These are phyloP conservation scores for Micractinium sp. DNA, from an alignment of 139 green algal genomes.

Conservation along the genomic window DNA sequence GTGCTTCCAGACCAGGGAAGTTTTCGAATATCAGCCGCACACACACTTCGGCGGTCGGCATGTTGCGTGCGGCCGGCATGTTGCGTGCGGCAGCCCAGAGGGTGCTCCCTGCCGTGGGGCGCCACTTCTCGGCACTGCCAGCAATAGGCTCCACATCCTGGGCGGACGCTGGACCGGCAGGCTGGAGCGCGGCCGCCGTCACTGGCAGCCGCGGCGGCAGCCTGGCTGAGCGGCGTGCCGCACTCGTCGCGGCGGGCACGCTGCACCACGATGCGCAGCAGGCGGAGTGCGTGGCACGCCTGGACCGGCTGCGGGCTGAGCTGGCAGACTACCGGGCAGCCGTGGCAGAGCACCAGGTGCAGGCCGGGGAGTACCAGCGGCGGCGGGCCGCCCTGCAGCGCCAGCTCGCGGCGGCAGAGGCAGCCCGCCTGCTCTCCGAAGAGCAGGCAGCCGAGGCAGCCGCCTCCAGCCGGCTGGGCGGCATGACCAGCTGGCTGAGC, in stretches of 20 bases:
- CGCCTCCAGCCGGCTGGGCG: neutral
- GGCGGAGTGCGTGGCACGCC: conserved; percentile 7
- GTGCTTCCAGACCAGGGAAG: neutral
- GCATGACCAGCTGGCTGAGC: neutral
- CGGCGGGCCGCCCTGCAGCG: neutral
- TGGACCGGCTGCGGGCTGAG: conserved; percentile 11
- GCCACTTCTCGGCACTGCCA: neutral
- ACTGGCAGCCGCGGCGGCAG: neutral
- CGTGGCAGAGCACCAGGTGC: neutral
- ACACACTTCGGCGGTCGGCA: no score
- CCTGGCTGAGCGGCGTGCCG: neutral
- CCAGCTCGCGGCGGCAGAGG: neutral
- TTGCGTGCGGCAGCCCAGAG: no score
- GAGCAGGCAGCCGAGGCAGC: neutral
- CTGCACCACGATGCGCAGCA: conserved; percentile 20
- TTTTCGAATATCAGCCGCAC: no score
- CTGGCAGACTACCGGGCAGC: neutral
- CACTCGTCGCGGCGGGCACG: conserved; percentile 12
- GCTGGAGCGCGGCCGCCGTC: neutral
- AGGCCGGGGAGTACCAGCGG: neutral
- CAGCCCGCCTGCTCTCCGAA: neutral
- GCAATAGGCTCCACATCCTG: neutral
- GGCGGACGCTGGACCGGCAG: neutral
- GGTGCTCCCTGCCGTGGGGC: no score
- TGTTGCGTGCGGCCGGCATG: no score